Conservation (phyloP, 345 rosid genomes). For the sweet orange (Citrus sinensis) region DVS_A1.0 CM039166.1:24080001-24080500, state of each 20-base stretch:
- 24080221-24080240: background rate
- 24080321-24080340: background rate
- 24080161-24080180: background rate
- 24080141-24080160: background rate
- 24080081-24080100: background rate
- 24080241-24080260: background rate
- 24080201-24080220: background rate
- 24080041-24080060: constrained; percentile 20
- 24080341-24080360: background rate
- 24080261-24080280: background rate
- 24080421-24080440: background rate
- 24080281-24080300: background rate
- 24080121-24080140: constrained; percentile 28
- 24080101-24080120: constrained; percentile 16
- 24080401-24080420: background rate
- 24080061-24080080: constrained; percentile 22
- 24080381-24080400: background rate
- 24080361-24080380: background rate
- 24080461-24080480: background rate
- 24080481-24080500: background rate
- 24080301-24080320: background rate
- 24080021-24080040: constrained; percentile 15
- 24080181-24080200: background rate
- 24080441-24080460: background rate
- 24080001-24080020: constrained; percentile 25